Evolutionary conservation across 2,329 filamentous ascomycete genomes (phyloP).

Genomic region (Stemphylium lycopersici): DNA sequence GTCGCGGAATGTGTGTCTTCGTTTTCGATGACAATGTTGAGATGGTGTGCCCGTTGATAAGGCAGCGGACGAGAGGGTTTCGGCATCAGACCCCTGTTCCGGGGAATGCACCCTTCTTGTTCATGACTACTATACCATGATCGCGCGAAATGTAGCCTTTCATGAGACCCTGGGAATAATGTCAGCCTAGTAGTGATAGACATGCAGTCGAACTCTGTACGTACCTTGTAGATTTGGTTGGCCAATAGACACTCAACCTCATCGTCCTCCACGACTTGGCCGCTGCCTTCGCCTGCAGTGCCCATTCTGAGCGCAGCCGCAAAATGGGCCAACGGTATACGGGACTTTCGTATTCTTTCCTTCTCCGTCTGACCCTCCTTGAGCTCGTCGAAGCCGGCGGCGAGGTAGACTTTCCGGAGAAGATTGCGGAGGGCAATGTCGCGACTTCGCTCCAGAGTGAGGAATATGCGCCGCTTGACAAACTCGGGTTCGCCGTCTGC

Average conservation of each 20-base stretch:
- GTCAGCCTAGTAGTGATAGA: constrained; percentile 22
- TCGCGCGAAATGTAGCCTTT: constrained; percentile 98
- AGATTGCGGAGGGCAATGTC: constrained; percentile 93
- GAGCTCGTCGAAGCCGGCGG: constrained; percentile 75
- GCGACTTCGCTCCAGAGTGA: constrained; percentile 88
- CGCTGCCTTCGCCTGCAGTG: constrained; percentile 59
- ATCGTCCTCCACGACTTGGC: constrained; percentile 75
- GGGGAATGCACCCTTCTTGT: constrained; percentile 91
- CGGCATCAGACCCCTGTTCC: constrained; percentile 72
- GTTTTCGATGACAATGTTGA: background rate
- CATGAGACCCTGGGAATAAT: constrained; percentile 74
- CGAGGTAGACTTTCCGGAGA: constrained; percentile 86
- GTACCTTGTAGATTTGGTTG: constrained; percentile 98
- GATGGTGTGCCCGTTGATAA: constrained; percentile 19
- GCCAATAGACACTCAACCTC: constrained; percentile 95
- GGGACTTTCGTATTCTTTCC: constrained; percentile 69
- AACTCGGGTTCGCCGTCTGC: constrained; percentile 87
- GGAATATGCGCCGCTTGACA: constrained; percentile 89
- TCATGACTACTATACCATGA: constrained; percentile 86
- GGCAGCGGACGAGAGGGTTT: constrained; percentile 19
- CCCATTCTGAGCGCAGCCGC: constrained; percentile 80
- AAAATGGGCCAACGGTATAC: constrained; percentile 84
- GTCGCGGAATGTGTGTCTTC: background rate
- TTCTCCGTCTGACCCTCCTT: constrained; percentile 71
- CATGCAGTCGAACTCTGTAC: constrained; percentile 27